These are phyloP conservation scores for Xylaria sp. DNA, from an alignment of 2,329 filamentous ascomycete genomes.

Conservation along the genomic window DNA sequence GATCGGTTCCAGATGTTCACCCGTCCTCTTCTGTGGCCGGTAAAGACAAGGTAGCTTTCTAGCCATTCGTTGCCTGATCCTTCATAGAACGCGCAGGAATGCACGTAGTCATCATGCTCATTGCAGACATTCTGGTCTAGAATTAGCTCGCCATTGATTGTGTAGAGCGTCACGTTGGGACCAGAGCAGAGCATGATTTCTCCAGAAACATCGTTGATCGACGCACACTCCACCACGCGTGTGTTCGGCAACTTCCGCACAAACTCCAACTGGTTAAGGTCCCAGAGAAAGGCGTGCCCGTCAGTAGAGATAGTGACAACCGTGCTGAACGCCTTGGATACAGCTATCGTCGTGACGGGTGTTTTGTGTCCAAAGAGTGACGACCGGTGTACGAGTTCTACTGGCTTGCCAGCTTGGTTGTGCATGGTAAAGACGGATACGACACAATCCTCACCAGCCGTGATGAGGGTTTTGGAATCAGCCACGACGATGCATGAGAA, in stretches of 20 bases:
- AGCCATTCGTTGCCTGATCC: conserved; percentile 88
- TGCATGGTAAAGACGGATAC: conserved; percentile 76
- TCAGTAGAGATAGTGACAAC: conserved; percentile 78
- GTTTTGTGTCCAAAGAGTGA: conserved; percentile 88
- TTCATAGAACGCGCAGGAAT: conserved; percentile 88
- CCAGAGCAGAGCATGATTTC: conserved; percentile 83
- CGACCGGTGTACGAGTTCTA: conserved; percentile 73
- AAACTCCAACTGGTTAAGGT: conserved; percentile 84
- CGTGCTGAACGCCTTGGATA: conserved; percentile 82
- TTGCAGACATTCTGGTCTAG: conserved; percentile 75
- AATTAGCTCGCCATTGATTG: conserved; percentile 78
- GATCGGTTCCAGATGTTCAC: conserved; percentile 71
- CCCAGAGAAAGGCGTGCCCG: conserved; percentile 85
- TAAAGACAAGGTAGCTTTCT: conserved; percentile 79
- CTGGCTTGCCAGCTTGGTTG: conserved; percentile 57
- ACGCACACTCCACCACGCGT: conserved; percentile 63
- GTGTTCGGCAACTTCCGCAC: conserved; percentile 64
- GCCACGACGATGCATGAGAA: conserved; percentile 79
- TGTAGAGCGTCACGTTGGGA: conserved; percentile 70
- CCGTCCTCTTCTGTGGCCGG: conserved; percentile 75
- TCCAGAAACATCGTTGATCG: conserved; percentile 85
- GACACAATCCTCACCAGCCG: conserved; percentile 86
- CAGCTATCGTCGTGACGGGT: conserved; percentile 73
- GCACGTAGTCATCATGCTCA: conserved; percentile 66
- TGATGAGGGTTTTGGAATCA: conserved; percentile 85